A percentile compares a stretch with the other conserved stretches of the same genome.
Conservation (phyloP, 495 filamentous ascomycete species). For the Acidomyces sp. region DNA sequence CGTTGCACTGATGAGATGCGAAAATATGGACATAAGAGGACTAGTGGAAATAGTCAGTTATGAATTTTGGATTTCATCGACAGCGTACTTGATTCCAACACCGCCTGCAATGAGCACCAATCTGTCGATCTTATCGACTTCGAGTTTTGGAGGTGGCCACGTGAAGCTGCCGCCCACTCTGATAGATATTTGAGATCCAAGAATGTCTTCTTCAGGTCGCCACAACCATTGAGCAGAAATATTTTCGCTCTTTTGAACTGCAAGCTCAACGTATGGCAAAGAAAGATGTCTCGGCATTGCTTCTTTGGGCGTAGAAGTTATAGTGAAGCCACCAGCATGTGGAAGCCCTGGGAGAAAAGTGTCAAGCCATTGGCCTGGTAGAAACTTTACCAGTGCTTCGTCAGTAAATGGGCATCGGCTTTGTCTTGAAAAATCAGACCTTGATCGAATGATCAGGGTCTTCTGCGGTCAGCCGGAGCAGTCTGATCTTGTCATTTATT, state of each 20-base stretch:
- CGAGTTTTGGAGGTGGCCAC: constrained; percentile 48
- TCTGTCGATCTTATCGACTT: constrained; percentile 34
- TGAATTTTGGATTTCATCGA: constrained; percentile 30
- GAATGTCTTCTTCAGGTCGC: constrained; percentile 39
- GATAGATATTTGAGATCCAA: constrained; percentile 45
- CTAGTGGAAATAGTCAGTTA: constrained; percentile 19
- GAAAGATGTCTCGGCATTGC: constrained; percentile 21
- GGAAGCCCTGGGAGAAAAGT: constrained; percentile 53
- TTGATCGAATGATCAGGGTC: constrained; percentile 16
- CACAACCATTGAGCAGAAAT: constrained; percentile 68
- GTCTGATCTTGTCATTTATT: constrained; percentile 17
- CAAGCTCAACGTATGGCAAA: constrained; percentile 52
- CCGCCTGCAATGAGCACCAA: constrained; percentile 69
- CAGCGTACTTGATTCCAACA: constrained; percentile 64
- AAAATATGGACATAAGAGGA: constrained; percentile 31
- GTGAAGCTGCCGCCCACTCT: constrained; percentile 70
- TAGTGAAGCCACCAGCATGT: constrained; percentile 72
- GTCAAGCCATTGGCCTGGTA: constrained; percentile 87
- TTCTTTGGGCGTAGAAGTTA: constrained; percentile 55
- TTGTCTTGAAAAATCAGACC: constrained; percentile 5
- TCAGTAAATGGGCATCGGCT: constrained; percentile 36
- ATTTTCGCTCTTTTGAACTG: constrained; percentile 54
- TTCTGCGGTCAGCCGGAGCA: constrained; percentile 16
- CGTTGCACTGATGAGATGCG: constrained; percentile 23
- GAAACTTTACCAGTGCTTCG: constrained; percentile 56